Conservation (phyloP, 1,284 basidiomycete genomes). For the Rhodotorula sp. region DNA sequence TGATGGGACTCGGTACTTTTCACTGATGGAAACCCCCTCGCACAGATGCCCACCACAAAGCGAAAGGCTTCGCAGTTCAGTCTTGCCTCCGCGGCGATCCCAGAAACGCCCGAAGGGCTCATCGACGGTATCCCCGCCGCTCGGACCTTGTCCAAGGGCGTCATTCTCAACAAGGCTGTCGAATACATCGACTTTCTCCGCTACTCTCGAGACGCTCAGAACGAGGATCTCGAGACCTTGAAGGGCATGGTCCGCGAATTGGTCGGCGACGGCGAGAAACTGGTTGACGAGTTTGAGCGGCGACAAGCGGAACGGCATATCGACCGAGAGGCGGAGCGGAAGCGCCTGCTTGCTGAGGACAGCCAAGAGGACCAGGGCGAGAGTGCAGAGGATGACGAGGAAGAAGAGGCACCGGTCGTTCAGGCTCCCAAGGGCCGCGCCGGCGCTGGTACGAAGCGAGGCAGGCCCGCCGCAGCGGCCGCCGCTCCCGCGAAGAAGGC, state of each 20-base stretch:
- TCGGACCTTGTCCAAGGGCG: constrained; percentile 42
- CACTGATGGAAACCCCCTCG: neutral
- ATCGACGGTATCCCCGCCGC: constrained; percentile 43
- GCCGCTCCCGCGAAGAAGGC: constrained; percentile 1
- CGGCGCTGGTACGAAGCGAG: constrained; percentile 14
- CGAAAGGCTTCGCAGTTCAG: constrained; percentile 43
- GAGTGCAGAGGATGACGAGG: constrained; percentile 32
- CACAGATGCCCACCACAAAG: constrained; percentile 40
- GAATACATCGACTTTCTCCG: constrained; percentile 42
- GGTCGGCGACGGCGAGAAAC: constrained; percentile 34
- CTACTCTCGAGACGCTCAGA: constrained; percentile 27
- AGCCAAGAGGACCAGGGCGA: constrained; percentile 25
- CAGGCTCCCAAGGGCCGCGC: constrained; percentile 9
- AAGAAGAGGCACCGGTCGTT: constrained; percentile 30
- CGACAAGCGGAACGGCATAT: constrained; percentile 19
- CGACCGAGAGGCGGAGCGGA: constrained; percentile 18
- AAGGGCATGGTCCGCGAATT: constrained; percentile 36
- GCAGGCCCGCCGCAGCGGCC: neutral
- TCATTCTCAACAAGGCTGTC: constrained; percentile 30
- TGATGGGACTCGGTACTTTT: neutral
- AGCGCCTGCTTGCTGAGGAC: constrained; percentile 14
- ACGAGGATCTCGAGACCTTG: constrained; percentile 40
- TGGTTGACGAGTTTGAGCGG: constrained; percentile 39
- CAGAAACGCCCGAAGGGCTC: constrained; percentile 36
- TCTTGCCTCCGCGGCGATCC: constrained; percentile 35